phyloP scores from a whole-genome alignment of 2,329 filamentous ascomycete species.

The Aspergillus piperis region DNA sequence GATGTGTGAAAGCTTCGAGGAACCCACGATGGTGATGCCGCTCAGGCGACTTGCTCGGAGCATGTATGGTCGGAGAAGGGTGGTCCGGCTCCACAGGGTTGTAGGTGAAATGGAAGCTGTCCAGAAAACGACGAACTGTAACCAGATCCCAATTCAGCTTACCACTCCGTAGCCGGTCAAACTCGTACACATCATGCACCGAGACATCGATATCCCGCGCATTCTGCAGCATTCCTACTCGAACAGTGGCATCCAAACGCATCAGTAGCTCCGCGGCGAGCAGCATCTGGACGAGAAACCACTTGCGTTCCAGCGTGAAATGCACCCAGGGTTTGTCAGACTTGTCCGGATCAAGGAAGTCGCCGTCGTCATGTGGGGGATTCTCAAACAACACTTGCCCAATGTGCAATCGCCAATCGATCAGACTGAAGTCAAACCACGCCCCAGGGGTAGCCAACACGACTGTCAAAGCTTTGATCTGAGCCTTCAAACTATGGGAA shows the following conservation, averaged over 20 bases:
- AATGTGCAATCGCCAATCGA: constrained; percentile 49
- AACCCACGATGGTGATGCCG: constrained; percentile 25
- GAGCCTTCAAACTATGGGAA: constrained; percentile 43
- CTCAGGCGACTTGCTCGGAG: constrained; percentile 3
- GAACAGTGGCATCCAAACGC: constrained; percentile 53
- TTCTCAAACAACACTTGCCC: constrained; percentile 50
- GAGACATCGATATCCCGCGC: constrained; percentile 45
- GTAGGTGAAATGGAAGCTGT: constrained; percentile 49
- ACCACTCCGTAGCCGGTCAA: constrained; percentile 49
- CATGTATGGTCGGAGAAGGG: constrained; percentile 2
- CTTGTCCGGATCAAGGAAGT: constrained; percentile 26
- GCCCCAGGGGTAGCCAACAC: constrained; percentile 46
- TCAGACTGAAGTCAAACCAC: constrained; percentile 51
- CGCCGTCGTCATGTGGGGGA: constrained; percentile 38
- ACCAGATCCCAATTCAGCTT: constrained; percentile 61
- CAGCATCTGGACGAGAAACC: constrained; percentile 57
- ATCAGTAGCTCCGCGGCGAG: constrained; percentile 57
- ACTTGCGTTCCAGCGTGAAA: constrained; percentile 49
- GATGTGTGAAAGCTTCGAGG: constrained; percentile 29
- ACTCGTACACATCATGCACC: constrained; percentile 46
- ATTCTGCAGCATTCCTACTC: constrained; percentile 43
- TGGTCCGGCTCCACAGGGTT: constrained; percentile 11
- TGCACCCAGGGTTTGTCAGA: constrained; percentile 28
- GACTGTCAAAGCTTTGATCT: constrained; percentile 48
- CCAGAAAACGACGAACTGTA: constrained; percentile 54